These are phyloP conservation scores for Pneumocystis sp. DNA, from an alignment of 1,139 yeast species.

Conservation along the genomic window DNA sequence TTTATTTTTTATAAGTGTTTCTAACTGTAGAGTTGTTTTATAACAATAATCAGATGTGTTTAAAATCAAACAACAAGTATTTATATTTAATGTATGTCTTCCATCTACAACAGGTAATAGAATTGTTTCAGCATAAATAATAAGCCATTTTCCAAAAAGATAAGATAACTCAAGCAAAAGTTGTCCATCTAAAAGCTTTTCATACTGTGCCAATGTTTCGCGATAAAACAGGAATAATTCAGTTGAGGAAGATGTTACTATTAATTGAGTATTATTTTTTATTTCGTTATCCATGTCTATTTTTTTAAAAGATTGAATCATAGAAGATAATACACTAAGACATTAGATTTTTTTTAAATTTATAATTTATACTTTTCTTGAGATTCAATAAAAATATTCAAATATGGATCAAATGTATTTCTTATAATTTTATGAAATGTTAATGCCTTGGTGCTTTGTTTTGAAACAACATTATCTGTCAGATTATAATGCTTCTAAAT, in stretches of 20 bases:
- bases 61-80: conserved; percentile 53
- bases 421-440: conserved; percentile 42
- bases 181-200: conserved; percentile 56
- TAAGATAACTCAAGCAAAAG: conserved; percentile 44
- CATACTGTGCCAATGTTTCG: conserved; percentile 55
- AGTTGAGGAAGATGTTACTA: conserved; percentile 48
- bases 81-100: conserved; percentile 23
- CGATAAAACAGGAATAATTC: conserved; percentile 71
- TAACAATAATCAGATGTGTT: conserved; percentile 86
- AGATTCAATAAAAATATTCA: conserved; percentile 73
- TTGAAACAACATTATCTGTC: conserved; percentile 6
- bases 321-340: conserved; percentile 7
- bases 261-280: conserved; percentile 41
- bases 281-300: conserved; percentile 27
- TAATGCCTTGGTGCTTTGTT: neutral
- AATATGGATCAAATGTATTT: conserved; percentile 67
- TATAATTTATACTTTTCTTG: conserved; percentile 38
- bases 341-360: neutral
- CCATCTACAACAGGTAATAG: conserved; percentile 46
- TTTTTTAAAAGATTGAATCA: conserved; percentile 27
- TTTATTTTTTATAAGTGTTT: conserved; percentile 42
- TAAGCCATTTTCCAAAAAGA: conserved; percentile 53
- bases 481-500: conserved; percentile 9
- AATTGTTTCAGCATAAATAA: conserved; percentile 47
- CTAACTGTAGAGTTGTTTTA: conserved; percentile 61